These are phyloP conservation scores for Pichia sp. DNA, from an alignment of 1,139 yeast genomes.

Conservation along the genomic window DNA sequence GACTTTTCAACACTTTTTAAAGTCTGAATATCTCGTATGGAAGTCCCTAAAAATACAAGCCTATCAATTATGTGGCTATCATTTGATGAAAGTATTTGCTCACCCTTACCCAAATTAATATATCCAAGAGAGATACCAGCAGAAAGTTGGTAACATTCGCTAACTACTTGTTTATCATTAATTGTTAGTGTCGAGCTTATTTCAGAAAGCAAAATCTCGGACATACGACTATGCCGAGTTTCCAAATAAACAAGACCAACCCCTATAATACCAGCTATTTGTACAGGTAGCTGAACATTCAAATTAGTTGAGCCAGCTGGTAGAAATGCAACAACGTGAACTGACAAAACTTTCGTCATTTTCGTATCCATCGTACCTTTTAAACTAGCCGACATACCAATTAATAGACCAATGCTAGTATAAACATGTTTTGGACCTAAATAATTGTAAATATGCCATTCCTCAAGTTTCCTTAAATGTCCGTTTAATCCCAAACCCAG, in stretches of 20 bases:
- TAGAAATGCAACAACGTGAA: slow-evolving; percentile 84
- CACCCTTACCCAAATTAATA: slow-evolving; percentile 78
- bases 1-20: slow-evolving; percentile 61
- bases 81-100: slow-evolving; percentile 49
- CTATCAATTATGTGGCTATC: slow-evolving; percentile 68
- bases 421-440: slow-evolving; percentile 83
- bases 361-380: slow-evolving; percentile 80
- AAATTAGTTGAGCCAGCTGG: slow-evolving; percentile 90
- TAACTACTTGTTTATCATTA: slow-evolving; percentile 47
- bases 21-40: slow-evolving; percentile 64
- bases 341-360: slow-evolving; percentile 82
- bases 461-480: slow-evolving; percentile 73
- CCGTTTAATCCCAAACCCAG: slow-evolving; percentile 90
- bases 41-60: slow-evolving; percentile 51
- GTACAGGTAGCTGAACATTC: slow-evolving; percentile 76
- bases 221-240: slow-evolving; percentile 81
- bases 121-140: slow-evolving; percentile 87
- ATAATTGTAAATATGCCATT: slow-evolving; percentile 95
- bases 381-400: slow-evolving; percentile 91
- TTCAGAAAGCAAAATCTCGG: slow-evolving; percentile 68
- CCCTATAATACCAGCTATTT: slow-evolving; percentile 87
- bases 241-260: slow-evolving; percentile 77
- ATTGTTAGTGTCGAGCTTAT: slow-evolving; percentile 48
- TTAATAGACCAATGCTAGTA: slow-evolving; percentile 76
- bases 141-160: slow-evolving; percentile 80